A percentile compares a stretch with the other conserved stretches of the same genome.
phyloP scores from a whole-genome alignment of 768 basidiomycete species.

The Rhizopogon vinicolor region DNA sequence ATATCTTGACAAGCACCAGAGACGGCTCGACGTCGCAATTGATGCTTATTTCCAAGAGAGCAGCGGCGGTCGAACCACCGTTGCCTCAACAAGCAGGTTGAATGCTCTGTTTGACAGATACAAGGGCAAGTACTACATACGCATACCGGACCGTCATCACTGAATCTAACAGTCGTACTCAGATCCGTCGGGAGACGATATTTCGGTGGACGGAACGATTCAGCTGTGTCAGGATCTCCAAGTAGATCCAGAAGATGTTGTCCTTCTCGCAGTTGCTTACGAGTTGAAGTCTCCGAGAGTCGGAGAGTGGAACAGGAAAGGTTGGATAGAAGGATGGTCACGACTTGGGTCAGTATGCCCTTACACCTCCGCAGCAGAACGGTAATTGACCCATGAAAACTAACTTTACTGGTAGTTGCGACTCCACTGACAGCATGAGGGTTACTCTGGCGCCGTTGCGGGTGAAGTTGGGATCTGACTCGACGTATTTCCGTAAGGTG shows the following conservation, averaged over 20 bases:
- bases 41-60: constrained; percentile 65
- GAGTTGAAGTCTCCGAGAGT: constrained; percentile 74
- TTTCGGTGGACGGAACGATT: constrained; percentile 78
- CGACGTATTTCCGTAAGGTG: constrained; percentile 69
- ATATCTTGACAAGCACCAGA: constrained; percentile 60
- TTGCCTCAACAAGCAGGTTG: constrained; percentile 51
- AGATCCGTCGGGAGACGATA: constrained; percentile 61
- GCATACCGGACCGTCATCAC: background rate
- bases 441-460: constrained; percentile 49
- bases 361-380: background rate
- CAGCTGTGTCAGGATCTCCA: constrained; percentile 64
- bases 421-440: constrained; percentile 61
- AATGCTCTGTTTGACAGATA: constrained; percentile 60
- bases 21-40: constrained; percentile 65
- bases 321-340: constrained; percentile 84
- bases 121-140: constrained; percentile 42
- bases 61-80: constrained; percentile 4
- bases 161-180: constrained; percentile 1
- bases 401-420: constrained; percentile 41
- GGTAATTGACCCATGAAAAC: constrained; percentile 1
- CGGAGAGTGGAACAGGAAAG: constrained; percentile 64
- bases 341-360: constrained; percentile 48
- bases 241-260: constrained; percentile 77
- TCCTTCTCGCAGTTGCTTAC: constrained; percentile 75
- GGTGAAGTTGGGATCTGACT: constrained; percentile 56